Evolutionary conservation across 768 basidiomycete genomes (phyloP).

Genomic region (Rhodotorula graminis): DNA sequence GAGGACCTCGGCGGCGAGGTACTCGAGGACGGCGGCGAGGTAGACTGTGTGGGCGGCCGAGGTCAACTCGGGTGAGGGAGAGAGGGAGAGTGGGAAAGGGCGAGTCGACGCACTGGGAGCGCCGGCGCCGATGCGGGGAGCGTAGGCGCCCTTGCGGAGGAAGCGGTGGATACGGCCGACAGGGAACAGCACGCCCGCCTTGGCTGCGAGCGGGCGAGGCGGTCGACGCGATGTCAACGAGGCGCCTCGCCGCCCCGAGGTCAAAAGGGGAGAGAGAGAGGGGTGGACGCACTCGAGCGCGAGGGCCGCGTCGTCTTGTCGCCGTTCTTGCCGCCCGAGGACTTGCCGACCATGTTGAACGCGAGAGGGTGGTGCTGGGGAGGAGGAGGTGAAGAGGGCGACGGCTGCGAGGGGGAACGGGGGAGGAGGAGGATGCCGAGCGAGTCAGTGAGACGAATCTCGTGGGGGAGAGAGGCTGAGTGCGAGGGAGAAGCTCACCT

Average conservation of each 20-base stretch:
- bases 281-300: no score
- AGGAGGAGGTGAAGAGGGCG: no score
- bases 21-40: slow-evolving; percentile 49
- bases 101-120: not conserved
- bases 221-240: not conserved
- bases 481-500: no score
- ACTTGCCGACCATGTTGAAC: not conserved
- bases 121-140: not conserved
- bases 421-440: no score
- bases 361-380: not conserved
- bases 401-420: no score
- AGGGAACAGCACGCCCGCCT: slow-evolving; percentile 6
- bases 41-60: slow-evolving; percentile 24
- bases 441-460: no score
- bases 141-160: not conserved
- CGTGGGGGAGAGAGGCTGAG: no score
- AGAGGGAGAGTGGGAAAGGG: no score
- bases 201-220: not conserved
- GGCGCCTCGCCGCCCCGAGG: no score
- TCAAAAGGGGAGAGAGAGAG: no score
- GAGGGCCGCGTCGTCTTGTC: no score
- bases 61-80: no score
- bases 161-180: not conserved
- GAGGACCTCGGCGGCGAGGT: slow-evolving; percentile 84
- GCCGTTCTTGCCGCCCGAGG: slow-evolving; percentile 1